Evolutionary conservation across 192 early-diverging fungal species (phyloP).

Genomic region (Entomortierella chlamydospora): DNA sequence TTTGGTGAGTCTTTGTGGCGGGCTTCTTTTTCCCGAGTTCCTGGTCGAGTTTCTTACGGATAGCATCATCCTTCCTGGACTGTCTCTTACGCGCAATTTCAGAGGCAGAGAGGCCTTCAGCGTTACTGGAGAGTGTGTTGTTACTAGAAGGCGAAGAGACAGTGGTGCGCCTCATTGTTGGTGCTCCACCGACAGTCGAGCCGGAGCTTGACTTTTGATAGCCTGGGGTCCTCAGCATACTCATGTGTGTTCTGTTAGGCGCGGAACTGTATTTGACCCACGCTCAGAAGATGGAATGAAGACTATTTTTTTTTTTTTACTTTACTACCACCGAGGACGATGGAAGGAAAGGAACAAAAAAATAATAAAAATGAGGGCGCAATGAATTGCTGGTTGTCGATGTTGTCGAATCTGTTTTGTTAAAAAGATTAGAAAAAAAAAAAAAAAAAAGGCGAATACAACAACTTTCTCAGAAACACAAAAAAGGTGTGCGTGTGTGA

Average conservation of each 20-base stretch:
- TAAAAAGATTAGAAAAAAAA: not conserved
- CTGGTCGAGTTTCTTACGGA: slow-evolving; percentile 81
- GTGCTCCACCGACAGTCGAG: slow-evolving; percentile 33
- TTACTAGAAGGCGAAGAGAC: slow-evolving; percentile 29
- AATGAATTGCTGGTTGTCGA: too few species aligned
- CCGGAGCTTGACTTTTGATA: slow-evolving; percentile 40
- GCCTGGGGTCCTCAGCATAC: slow-evolving; percentile 27
- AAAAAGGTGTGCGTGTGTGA: too few species aligned
- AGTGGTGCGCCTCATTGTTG: slow-evolving; percentile 41
- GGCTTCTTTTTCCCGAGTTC: slow-evolving; percentile 64
- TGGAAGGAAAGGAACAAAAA: not conserved
- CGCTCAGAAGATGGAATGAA: too few species aligned
- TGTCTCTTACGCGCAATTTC: slow-evolving; percentile 56
- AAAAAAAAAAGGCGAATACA: slow-evolving; percentile 4
- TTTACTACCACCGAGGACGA: too few species aligned
- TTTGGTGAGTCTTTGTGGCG: slow-evolving; percentile 47
- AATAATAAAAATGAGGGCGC: not conserved
- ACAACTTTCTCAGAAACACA: not conserved
- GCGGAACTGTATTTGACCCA: too few species aligned
- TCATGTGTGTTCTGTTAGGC: not conserved
- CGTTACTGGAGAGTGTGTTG: not conserved
- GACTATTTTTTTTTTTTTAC: too few species aligned
- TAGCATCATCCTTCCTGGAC: slow-evolving; percentile 67
- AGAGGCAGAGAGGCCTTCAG: slow-evolving; percentile 35
- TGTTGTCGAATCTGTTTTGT: not conserved